phyloP scores from a whole-genome alignment of 2,329 filamentous ascomycete genomes.

The Fusarium buxicola region DNA sequence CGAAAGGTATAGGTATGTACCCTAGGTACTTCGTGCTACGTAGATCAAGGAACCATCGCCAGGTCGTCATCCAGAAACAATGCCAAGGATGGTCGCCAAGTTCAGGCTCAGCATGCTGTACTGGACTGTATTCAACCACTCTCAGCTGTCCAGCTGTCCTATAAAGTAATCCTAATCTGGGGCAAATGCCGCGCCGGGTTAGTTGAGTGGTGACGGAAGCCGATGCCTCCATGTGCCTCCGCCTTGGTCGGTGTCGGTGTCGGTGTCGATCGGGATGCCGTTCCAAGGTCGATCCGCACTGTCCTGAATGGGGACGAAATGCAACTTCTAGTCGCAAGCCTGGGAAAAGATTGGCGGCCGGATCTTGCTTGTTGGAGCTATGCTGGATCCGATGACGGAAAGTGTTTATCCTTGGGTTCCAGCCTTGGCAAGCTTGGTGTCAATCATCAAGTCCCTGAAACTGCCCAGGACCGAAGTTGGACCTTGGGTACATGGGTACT shows the following conservation, averaged over 20 bases:
- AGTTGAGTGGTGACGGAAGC: conserved; percentile 8
- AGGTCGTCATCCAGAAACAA: conserved; percentile 31
- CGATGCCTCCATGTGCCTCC: background rate
- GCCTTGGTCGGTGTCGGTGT: conserved; percentile 28
- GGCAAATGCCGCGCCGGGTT: conserved; percentile 26
- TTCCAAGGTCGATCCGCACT: conserved; percentile 8
- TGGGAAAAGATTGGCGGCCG: background rate
- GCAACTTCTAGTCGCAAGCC: conserved; percentile 10
- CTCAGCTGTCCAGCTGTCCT: conserved; percentile 16
- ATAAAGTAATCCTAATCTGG: conserved; percentile 22
- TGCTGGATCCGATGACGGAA: conserved; percentile 36
- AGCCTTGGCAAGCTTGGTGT: conserved; percentile 34
- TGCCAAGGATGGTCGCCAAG: conserved; percentile 2
- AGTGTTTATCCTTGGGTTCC: conserved; percentile 30
- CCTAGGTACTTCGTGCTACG: background rate
- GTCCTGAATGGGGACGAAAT: background rate
- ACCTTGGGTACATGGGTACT: conserved; percentile 26
- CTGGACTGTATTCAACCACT: conserved; percentile 6
- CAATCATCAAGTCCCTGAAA: conserved; percentile 39
- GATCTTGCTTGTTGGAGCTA: conserved; percentile 34
- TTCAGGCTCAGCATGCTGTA: background rate
- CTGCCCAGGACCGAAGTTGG: conserved; percentile 19
- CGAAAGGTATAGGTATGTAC: background rate
- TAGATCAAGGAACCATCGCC: conserved; percentile 32
- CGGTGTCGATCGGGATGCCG: conserved; percentile 27